phyloP scores from a whole-genome alignment of 306 rosid genomes.

The Alnus rubra region DNA sequence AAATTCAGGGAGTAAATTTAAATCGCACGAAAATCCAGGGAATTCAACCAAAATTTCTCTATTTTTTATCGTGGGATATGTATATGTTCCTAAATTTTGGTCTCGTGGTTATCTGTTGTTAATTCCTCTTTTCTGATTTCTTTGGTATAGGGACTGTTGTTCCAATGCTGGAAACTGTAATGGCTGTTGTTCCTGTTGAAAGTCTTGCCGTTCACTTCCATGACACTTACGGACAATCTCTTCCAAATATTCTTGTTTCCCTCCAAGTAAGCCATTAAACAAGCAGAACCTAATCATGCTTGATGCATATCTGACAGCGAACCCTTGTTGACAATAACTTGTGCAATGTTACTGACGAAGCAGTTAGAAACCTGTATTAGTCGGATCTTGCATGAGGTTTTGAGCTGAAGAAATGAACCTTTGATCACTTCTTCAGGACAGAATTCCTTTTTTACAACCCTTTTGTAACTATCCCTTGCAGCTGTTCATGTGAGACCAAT shows the following conservation, averaged over 20 bases:
- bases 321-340: neutral
- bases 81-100: neutral
- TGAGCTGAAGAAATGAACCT: neutral
- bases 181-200: conserved; percentile 74
- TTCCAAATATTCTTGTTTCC: conserved; percentile 74
- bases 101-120: conserved; percentile 11
- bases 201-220: conserved; percentile 92
- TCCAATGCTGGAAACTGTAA: conserved; percentile 84
- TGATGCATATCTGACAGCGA: neutral
- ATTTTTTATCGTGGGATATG: neutral
- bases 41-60: too few relatives aligned
- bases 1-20: too few relatives aligned
- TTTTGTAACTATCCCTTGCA: neutral
- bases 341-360: neutral
- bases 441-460: neutral
- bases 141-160: conserved; percentile 60
- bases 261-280: conserved; percentile 67
- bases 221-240: conserved; percentile 90
- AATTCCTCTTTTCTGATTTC: neutral
- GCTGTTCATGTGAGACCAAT: neutral
- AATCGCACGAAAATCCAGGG: too few relatives aligned
- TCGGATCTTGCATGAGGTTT: neutral
- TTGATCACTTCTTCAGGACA: neutral
- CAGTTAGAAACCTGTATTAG: neutral
- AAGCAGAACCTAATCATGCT: conserved; percentile 2